phyloP scores from a whole-genome alignment of 768 basidiomycete genomes.

The Kwoniella europaea region DNA sequence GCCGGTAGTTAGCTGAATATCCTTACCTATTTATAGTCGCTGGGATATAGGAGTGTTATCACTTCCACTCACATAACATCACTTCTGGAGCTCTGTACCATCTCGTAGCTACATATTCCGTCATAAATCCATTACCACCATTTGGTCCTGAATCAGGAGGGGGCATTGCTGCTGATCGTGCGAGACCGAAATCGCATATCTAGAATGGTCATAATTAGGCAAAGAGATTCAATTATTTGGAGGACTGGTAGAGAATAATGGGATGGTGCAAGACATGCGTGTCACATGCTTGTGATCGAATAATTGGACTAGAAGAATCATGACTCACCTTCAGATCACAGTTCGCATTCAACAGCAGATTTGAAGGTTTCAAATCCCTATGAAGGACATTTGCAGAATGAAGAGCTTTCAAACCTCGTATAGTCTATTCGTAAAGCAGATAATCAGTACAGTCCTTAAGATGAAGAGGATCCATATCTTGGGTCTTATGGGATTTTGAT shows the following conservation, averaged over 20 bases:
- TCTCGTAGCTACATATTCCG: conserved; percentile 92
- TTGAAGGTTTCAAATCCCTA: conserved; percentile 94
- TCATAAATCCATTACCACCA: conserved; percentile 74
- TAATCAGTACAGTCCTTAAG: background rate
- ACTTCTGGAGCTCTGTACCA: conserved; percentile 66
- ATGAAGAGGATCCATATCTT: no score
- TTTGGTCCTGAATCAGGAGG: conserved; percentile 62
- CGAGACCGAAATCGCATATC: conserved; percentile 65
- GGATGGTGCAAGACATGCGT: conserved; percentile 7
- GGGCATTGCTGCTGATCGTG: conserved; percentile 60
- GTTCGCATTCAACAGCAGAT: conserved; percentile 91
- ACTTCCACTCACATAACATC: conserved; percentile 58
- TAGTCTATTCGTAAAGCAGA: conserved; percentile 63
- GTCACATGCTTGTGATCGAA: no score
- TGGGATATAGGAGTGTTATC: background rate
- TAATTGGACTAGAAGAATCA: conserved; percentile 25
- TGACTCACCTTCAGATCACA: conserved; percentile 84
- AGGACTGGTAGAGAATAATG: no score
- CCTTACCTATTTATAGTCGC: background rate
- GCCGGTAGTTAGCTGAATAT: background rate
- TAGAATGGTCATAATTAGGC: conserved; percentile 9
- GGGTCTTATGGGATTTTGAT: background rate
- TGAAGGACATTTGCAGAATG: conserved; percentile 90
- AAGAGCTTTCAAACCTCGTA: conserved; percentile 90
- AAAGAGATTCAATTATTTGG: no score